Conservation (phyloP, 2,329 filamentous ascomycete species). For the Apiospora pterosperma region DNA sequence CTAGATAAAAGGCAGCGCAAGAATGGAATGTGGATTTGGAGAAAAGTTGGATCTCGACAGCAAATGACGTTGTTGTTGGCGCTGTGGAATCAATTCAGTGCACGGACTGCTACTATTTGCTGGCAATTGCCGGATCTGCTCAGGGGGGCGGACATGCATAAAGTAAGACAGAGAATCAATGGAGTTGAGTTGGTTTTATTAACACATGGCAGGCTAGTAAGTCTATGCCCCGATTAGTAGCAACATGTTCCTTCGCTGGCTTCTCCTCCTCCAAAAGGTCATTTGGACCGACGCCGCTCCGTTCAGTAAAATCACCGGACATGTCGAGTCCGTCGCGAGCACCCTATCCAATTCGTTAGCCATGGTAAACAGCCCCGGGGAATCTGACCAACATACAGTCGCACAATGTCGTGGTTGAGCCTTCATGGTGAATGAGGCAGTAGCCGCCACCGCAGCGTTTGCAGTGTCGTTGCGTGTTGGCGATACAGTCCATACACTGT, state of each 20-base stretch:
- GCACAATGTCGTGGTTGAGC: constrained; percentile 62
- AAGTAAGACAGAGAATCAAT: not conserved
- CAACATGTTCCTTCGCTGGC: not conserved
- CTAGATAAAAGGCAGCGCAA: not conserved
- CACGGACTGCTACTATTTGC: not conserved
- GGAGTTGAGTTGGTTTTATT: not conserved
- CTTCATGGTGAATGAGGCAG: constrained; percentile 79
- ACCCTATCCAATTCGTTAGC: not conserved
- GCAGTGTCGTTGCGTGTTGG: constrained; percentile 68
- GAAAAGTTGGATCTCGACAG: not conserved
- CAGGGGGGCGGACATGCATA: not conserved
- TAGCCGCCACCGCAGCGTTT: constrained; percentile 73
- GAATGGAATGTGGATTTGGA: not conserved
- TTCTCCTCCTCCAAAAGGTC: not conserved
- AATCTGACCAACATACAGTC: constrained; percentile 36
- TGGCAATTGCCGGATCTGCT: not conserved
- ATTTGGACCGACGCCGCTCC: no score
- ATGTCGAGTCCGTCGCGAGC: not conserved
- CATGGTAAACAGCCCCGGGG: not conserved
- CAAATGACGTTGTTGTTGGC: not conserved
- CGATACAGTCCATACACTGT: constrained; percentile 74
- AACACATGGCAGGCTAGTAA: not conserved
- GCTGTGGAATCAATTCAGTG: not conserved
- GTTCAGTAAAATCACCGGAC: not conserved
- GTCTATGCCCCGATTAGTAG: not conserved